Percentiles rank a stretch among this genome's conserved stretches.
phyloP scores from a whole-genome alignment of 371 early-diverging fungal genomes.

The Phascolomyces articulosus region DNA sequence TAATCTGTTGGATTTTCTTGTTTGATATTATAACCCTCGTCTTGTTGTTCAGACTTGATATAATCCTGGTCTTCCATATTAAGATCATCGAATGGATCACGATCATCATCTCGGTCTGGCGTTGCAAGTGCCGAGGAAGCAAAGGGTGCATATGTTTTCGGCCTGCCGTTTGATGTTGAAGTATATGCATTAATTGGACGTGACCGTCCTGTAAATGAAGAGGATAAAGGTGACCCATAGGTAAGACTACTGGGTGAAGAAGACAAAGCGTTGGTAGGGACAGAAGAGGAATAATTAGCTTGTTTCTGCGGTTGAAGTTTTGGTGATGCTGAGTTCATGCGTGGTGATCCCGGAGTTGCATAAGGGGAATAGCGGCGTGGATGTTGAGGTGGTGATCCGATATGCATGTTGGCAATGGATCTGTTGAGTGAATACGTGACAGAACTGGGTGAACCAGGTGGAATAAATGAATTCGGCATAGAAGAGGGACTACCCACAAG shows the following conservation, averaged over 20 bases:
- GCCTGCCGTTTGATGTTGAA: slow-evolving; percentile 8
- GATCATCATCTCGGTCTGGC: slow-evolving; percentile 35
- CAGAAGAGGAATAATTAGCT: slow-evolving; percentile 21
- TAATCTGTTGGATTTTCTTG: slow-evolving; percentile 10
- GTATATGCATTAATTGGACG: slow-evolving; percentile 1
- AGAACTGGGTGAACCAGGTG: slow-evolving; percentile 18
- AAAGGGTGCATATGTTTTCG: slow-evolving; percentile 32
- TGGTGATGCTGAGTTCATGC: slow-evolving; percentile 27
- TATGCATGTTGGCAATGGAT: slow-evolving; percentile 35
- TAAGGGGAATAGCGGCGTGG: slow-evolving; percentile 29
- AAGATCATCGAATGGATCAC: slow-evolving; percentile 30
- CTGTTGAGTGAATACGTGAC: slow-evolving; percentile 23
- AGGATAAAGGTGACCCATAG: slow-evolving; percentile 8
- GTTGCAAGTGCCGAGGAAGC: slow-evolving; percentile 36
- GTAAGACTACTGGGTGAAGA: slow-evolving; percentile 18
- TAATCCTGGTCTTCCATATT: neutral
- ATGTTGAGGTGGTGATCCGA: slow-evolving; percentile 31
- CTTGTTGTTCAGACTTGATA: neutral
- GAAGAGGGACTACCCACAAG: slow-evolving; percentile 16
- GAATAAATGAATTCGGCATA: slow-evolving; percentile 13
- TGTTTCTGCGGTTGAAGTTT: slow-evolving; percentile 13
- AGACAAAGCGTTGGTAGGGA: slow-evolving; percentile 18
- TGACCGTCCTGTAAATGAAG: slow-evolving; percentile 17
- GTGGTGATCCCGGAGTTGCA: slow-evolving; percentile 29
- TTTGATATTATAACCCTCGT: neutral